Conservation (phyloP, 352 stramenopile genomes). For the Halophytophthora polymorphica region DNA sequence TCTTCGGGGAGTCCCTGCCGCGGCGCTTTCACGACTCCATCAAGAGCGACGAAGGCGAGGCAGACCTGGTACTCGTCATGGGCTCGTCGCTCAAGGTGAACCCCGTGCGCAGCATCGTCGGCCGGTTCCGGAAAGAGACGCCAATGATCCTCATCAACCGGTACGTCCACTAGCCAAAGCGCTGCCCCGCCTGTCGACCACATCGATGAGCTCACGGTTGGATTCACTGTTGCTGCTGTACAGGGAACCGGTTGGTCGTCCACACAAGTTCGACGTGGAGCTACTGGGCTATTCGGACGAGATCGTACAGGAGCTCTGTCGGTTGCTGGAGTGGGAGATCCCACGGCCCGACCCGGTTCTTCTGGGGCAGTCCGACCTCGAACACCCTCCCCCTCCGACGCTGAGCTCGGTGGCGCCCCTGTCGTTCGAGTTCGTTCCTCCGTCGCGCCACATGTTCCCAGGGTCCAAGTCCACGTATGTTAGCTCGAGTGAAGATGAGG, state of each 20-base stretch:
- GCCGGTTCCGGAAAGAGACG: conserved; percentile 74
- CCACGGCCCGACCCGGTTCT: conserved; percentile 65
- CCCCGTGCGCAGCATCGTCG: conserved; percentile 90
- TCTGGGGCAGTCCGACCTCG: conserved; percentile 60
- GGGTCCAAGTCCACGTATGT: conserved; percentile 60
- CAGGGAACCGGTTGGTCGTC: conserved; percentile 74
- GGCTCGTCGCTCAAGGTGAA: conserved; percentile 97
- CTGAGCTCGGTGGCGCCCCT: conserved; percentile 29
- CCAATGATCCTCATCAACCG: conserved; percentile 86
- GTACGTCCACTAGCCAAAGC: conserved; percentile 18
- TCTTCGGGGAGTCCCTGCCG: conserved; percentile 96
- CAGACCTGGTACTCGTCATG: conserved; percentile 98
- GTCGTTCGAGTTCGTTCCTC: conserved; percentile 63
- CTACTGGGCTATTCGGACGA: conserved; percentile 82
- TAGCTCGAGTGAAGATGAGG: conserved; percentile 55
- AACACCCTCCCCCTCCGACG: conserved; percentile 16
- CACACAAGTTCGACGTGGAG: conserved; percentile 84
- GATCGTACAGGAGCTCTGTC: conserved; percentile 79
- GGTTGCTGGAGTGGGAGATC: conserved; percentile 74
- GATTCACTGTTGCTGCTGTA: not conserved
- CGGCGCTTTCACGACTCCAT: conserved; percentile 88
- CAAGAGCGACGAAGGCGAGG: conserved; percentile 74
- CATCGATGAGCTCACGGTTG: not conserved
- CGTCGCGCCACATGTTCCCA: conserved; percentile 73
- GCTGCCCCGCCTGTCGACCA: not conserved